Base-by-base conservation (phyloP, 352 stramenopile species). In the Phytophthora boehmeriae region DNA sequence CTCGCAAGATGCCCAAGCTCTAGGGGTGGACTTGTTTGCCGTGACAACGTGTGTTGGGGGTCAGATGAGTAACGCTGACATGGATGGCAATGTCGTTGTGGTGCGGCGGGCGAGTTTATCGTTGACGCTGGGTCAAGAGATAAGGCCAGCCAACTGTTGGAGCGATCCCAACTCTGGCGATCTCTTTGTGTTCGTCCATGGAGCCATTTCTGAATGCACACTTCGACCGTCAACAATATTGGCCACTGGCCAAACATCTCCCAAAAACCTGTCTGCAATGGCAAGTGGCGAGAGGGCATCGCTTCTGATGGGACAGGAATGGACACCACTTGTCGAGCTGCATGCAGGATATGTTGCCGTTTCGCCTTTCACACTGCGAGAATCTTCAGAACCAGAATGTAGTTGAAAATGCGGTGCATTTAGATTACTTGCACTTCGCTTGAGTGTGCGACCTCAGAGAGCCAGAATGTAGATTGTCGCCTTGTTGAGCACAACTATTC, bases 331-430 rank as follows among this genome's bases (percentile, higher is more conserved):
- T 8, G 9, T 48, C 2, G 42, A 48, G 17, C 8, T 48, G 19
- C 42, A 48, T 16, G 42, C 19, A 34, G 42, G 42, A 32, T 48
- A 48, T 17, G 42, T 48, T 34, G 42, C 9, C 1, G 42, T 48
- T n/a, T 30, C 25, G 6, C 25, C 25, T 30, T 30, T 6, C 25
- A 6, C 25, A 6, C 6, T 30, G 6, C 25, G 25, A 30, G 25
- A n/a, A n/a, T n/a, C n/a, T n/a, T n/a, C n/a, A n/a, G n/a, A n/a
- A n/a, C n/a, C n/a, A n/a, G n/a, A n/a, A n/a, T n/a, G n/a, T n/a
- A n/a, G n/a, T n/a, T n/a, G n/a, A n/a, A n/a, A n/a, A n/a, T n/a
- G n/a, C n/a, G n/a, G n/a, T n/a, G n/a, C n/a, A n/a, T n/a, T n/a
- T n/a, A n/a, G n/a, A n/a, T n/a, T n/a, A n/a, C n/a, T n/a, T n/a